phyloP scores from a whole-genome alignment of 1,284 basidiomycete species.

The Abortiporus biennis region DNA sequence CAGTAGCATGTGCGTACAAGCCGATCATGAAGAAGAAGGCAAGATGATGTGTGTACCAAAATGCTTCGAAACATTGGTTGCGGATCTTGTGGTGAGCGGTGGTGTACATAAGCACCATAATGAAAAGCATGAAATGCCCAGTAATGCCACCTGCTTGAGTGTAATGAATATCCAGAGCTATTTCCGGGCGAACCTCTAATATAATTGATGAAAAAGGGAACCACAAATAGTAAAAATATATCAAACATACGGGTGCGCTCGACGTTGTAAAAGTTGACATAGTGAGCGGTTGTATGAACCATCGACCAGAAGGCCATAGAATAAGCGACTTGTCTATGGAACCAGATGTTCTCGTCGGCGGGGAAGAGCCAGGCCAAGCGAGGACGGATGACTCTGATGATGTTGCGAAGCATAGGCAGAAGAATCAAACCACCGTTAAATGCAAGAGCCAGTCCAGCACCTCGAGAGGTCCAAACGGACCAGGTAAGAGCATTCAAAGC shows the following conservation, averaged over 20 bases:
- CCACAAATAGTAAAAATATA: slow-evolving; percentile 2
- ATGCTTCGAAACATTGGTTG: slow-evolving; percentile 83
- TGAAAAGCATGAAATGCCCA: slow-evolving; percentile 85
- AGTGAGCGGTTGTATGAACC: slow-evolving; percentile 87
- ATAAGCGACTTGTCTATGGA: slow-evolving; percentile 88
- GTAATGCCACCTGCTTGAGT: slow-evolving; percentile 81
- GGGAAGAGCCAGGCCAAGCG: slow-evolving; percentile 74
- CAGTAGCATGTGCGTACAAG: slow-evolving; percentile 83
- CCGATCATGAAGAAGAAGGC: slow-evolving; percentile 90
- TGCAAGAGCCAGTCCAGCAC: slow-evolving; percentile 81
- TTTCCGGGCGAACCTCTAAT: slow-evolving; percentile 72
- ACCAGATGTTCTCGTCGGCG: slow-evolving; percentile 89
- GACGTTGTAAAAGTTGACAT: slow-evolving; percentile 87
- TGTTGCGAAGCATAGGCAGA: slow-evolving; percentile 80
- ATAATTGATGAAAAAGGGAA: slow-evolving; percentile 9
- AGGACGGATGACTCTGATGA: slow-evolving; percentile 76
- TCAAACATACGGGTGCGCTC: slow-evolving; percentile 55
- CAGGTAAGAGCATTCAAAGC: slow-evolving; percentile 72
- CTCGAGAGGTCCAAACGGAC: slow-evolving; percentile 83
- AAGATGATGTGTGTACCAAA: slow-evolving; percentile 91
- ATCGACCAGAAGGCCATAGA: slow-evolving; percentile 83
- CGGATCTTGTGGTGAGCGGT: slow-evolving; percentile 82
- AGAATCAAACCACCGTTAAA: slow-evolving; percentile 80
- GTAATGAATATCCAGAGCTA: slow-evolving; percentile 80
- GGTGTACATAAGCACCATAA: slow-evolving; percentile 83